phyloP scores from a whole-genome alignment of 352 stramenopile species.

The Phytophthora cryptogea region DNA sequence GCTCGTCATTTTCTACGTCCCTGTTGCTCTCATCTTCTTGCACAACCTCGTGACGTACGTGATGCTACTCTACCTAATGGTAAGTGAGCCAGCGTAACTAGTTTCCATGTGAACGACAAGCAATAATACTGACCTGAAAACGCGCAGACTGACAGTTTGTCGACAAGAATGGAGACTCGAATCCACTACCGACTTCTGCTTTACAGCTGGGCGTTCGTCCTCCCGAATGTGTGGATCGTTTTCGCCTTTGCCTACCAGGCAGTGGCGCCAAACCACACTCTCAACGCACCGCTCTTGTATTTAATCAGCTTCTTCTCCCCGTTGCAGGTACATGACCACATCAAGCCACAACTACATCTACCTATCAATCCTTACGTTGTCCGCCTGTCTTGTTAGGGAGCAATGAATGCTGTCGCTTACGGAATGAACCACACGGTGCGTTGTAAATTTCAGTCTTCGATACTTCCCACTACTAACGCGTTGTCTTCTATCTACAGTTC shows the following conservation, averaged over 20 bases:
- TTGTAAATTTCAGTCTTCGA: background rate
- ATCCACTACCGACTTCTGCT: slow-evolving; percentile 70
- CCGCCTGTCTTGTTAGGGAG: slow-evolving; percentile 43
- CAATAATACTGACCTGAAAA: background rate
- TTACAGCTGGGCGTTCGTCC: slow-evolving; percentile 66
- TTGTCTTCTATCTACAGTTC: slow-evolving; percentile 15
- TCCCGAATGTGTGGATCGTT: slow-evolving; percentile 49
- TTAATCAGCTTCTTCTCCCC: slow-evolving; percentile 70
- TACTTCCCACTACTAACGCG: background rate
- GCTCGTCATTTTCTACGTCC: slow-evolving; percentile 63
- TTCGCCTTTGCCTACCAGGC: slow-evolving; percentile 57
- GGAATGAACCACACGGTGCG: slow-evolving; percentile 67
- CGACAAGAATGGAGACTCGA: slow-evolving; percentile 65
- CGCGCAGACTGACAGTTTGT: slow-evolving; percentile 54
- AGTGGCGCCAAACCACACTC: slow-evolving; percentile 45
- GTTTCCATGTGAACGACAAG: background rate
- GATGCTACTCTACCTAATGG: slow-evolving; percentile 60
- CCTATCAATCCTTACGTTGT: background rate
- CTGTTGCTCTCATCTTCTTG: slow-evolving; percentile 50
- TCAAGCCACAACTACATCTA: background rate
- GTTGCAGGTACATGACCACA: slow-evolving; percentile 51
- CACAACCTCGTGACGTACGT: slow-evolving; percentile 73
- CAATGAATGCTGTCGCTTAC: slow-evolving; percentile 62
- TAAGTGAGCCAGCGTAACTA: slow-evolving; percentile 17
- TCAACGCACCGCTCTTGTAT: slow-evolving; percentile 58